Evolutionary conservation across 2,329 filamentous ascomycete genomes (phyloP).

Genomic region (Fusarium newnesense): DNA sequence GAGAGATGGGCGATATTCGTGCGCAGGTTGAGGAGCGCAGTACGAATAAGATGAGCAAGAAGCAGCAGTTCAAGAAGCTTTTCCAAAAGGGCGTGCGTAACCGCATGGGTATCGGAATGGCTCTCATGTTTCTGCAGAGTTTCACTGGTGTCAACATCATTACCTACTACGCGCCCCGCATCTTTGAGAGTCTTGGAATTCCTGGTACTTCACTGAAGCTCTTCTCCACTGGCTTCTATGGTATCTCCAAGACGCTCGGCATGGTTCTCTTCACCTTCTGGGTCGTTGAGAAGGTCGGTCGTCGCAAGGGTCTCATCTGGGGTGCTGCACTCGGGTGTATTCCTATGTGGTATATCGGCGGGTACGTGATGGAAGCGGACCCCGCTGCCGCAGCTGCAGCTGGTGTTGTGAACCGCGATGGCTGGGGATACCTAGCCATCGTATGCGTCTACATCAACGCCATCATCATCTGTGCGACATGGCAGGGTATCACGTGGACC

Average conservation of each 20-base stretch:
- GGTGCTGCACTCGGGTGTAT: conserved; percentile 50
- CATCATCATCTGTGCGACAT: conserved; percentile 52
- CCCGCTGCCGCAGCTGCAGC: conserved; percentile 53
- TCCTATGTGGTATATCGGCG: conserved; percentile 54
- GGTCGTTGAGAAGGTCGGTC: conserved; percentile 59
- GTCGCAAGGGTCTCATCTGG: conserved; percentile 59
- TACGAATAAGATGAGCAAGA: conserved; percentile 45
- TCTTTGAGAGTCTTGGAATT: conserved; percentile 53
- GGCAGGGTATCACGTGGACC: conserved; percentile 57
- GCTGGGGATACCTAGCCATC: conserved; percentile 57
- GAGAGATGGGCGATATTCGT: conserved; percentile 67
- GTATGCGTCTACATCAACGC: conserved; percentile 57
- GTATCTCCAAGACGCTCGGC: conserved; percentile 51
- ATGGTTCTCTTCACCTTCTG: conserved; percentile 55
- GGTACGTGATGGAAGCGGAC: conserved; percentile 49
- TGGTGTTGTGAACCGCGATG: conserved; percentile 56
- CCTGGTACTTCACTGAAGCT: conserved; percentile 47
- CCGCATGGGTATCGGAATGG: conserved; percentile 56
- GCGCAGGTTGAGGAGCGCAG: conserved; percentile 63
- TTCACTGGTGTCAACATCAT: conserved; percentile 66
- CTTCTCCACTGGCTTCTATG: conserved; percentile 55
- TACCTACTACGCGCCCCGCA: conserved; percentile 62
- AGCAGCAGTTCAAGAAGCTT: conserved; percentile 47
- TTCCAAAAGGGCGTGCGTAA: conserved; percentile 51
- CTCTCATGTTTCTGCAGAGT: conserved; percentile 59